These are phyloP conservation scores for Phaeosphaeriaceae sp. DNA, from an alignment of 2,329 filamentous ascomycete genomes.

Conservation along the genomic window DNA sequence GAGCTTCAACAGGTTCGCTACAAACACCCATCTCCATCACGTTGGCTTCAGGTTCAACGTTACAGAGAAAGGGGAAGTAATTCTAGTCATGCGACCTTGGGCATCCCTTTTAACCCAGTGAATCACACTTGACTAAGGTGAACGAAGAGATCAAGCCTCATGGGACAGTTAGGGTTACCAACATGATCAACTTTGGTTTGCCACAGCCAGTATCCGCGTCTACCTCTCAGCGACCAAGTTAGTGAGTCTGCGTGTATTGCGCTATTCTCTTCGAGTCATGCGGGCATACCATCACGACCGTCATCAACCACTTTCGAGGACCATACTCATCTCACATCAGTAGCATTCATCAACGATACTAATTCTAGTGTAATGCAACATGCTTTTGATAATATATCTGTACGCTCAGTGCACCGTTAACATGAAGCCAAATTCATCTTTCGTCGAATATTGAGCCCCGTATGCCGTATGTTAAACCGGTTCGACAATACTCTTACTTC, in stretches of 20 bases:
- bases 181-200: neutral
- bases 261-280: neutral
- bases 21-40: neutral
- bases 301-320: too few relatives aligned
- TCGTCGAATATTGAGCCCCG: too few relatives aligned
- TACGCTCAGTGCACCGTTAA: too few relatives aligned
- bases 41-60: neutral
- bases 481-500: too few relatives aligned
- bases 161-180: neutral
- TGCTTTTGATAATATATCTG: too few relatives aligned
- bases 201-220: neutral
- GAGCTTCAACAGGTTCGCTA: too few relatives aligned
- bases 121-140: neutral
- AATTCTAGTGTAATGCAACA: too few relatives aligned
- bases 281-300: constrained; percentile 4
- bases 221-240: neutral
- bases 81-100: neutral
- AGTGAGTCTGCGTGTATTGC: neutral
- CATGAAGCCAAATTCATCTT: too few relatives aligned
- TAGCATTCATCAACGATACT: too few relatives aligned
- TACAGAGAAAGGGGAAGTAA: neutral
- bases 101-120: neutral
- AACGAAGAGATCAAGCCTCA: neutral
- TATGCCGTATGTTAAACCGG: too few relatives aligned
- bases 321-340: too few relatives aligned